Evolutionary conservation across 2,329 filamentous ascomycete species (phyloP), one percentile per base, ranked within the genome.

Genomic region (Simplicillium sp.): DNA sequence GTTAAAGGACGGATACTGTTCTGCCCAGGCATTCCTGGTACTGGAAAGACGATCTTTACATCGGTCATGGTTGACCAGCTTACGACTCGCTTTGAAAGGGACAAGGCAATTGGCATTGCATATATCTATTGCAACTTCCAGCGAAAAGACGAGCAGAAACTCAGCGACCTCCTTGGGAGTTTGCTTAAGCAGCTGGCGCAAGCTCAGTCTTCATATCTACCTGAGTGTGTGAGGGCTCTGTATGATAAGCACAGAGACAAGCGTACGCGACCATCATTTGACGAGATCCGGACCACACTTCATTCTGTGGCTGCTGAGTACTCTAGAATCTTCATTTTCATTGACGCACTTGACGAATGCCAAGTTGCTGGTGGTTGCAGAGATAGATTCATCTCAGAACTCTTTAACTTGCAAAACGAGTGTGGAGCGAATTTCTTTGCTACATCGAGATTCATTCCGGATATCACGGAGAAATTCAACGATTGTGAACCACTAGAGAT

Each of bases 11-110:
- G 54, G 25, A 64, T 54, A 0, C 41, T 73, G 0, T 67, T 68
- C 40, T 73, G 65, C 45, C 58, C 55, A 4, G 66, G 68, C 0
- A 66, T 67, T 17, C 66, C 66, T 0, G 68, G 68, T 1, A 61
- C 67, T 0, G 68, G 69, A 4, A 74, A 74, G 33, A 53, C 51
- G 1, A 43, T 54, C 2, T 28, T 54, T 14, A 39, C 46, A 1
- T 49, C 52, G 0, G 43, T 51, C 3, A 40, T 54, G 0, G n/a
- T 50, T 3, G 44, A 52, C 0, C 17, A 55, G 2, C 14, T 54
- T 1, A 11, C 14, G 1, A 41, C 32, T 3, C 38, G 29, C 3
- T 58, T 57, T 31, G n/a, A 11, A 3, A 7, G 43, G 0, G 16
- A 48, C 2, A 1, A 6, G 0, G 9, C 5, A 0, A 34, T 48